phyloP scores from a whole-genome alignment of 2,329 filamentous ascomycete species.

The Monilinia vaccinii-corymbosi region DNA sequence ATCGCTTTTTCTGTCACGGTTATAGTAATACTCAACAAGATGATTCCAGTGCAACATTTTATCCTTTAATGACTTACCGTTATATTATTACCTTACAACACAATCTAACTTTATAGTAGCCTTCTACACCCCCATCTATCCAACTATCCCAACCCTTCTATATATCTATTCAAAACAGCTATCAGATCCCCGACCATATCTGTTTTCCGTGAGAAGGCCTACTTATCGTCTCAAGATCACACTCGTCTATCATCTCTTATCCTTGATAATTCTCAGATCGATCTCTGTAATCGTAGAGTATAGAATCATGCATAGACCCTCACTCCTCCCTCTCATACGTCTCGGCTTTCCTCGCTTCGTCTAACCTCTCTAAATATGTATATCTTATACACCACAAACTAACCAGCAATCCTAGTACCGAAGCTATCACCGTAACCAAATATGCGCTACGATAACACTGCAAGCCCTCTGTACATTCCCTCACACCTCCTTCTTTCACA shows the following conservation, averaged over 20 bases:
- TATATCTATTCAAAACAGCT: not conserved
- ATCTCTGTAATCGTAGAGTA: not conserved
- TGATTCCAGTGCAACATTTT: no score
- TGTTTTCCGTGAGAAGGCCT: not conserved
- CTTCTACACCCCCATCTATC: no score
- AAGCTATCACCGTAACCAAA: constrained; percentile 64
- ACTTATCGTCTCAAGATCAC: not conserved
- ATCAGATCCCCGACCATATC: not conserved
- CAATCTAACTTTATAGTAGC: no score
- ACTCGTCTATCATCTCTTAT: not conserved
- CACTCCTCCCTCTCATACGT: constrained; percentile 13
- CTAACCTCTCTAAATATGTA: constrained; percentile 17
- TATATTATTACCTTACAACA: no score
- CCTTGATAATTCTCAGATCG: not conserved
- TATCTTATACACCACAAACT: constrained; percentile 58
- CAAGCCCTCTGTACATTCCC: constrained; percentile 67
- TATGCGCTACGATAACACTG: constrained; percentile 78
- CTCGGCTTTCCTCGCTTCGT: constrained; percentile 19
- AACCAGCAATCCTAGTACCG: constrained; percentile 57
- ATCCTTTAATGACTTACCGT: no score
- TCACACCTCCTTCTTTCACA: constrained; percentile 57
- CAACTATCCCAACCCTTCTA: not conserved
- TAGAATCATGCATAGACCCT: not conserved
- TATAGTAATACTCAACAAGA: no score
- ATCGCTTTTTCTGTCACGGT: no score